These are phyloP conservation scores for Bacidia rubella DNA, from an alignment of 495 filamentous ascomycete species.

Conservation along the genomic window DNA sequence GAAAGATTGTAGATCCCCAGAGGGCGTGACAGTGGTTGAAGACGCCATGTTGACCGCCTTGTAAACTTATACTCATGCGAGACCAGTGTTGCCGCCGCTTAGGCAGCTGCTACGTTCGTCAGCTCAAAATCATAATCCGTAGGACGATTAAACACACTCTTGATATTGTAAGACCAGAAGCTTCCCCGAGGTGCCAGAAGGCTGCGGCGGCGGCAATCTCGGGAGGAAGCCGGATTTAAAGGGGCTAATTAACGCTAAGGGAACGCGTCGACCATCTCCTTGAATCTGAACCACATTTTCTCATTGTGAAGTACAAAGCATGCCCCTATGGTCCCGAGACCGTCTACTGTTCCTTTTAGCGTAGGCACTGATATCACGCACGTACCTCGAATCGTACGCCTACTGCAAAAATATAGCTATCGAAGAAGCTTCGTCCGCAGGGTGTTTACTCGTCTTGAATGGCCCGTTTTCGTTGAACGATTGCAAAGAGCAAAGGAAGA, in stretches of 20 bases:
- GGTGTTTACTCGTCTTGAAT: constrained; percentile 29
- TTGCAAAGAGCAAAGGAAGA: constrained; percentile 2
- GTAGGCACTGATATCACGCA: constrained; percentile 45
- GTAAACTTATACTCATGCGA: neutral
- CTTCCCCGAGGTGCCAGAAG: neutral
- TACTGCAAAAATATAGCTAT: constrained; percentile 17
- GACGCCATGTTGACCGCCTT: constrained; percentile 13
- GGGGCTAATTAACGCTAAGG: too few relatives aligned
- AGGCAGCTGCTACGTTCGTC: constrained; percentile 12
- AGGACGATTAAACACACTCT: neutral
- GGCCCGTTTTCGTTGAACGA: constrained; percentile 10
- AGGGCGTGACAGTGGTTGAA: constrained; percentile 4
- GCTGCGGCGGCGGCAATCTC: too few relatives aligned
- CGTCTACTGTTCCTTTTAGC: constrained; percentile 33
- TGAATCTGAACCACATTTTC: too few relatives aligned
- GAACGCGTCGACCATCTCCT: neutral
- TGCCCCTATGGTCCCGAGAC: constrained; percentile 17
- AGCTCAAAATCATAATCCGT: constrained; percentile 10
- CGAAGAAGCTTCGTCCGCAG: constrained; percentile 26
- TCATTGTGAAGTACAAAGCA: too few relatives aligned
- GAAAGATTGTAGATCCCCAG: constrained; percentile 26
- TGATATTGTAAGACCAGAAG: neutral
- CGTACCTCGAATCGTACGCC: constrained; percentile 24
- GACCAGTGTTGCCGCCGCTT: constrained; percentile 2
- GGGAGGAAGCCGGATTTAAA: neutral